Percentiles rank a stretch among this genome's conserved stretches.
Evolutionary conservation across 805 yeast genomes (phyloP).

Genomic region (Jamesozyma jinghongensis): DNA sequence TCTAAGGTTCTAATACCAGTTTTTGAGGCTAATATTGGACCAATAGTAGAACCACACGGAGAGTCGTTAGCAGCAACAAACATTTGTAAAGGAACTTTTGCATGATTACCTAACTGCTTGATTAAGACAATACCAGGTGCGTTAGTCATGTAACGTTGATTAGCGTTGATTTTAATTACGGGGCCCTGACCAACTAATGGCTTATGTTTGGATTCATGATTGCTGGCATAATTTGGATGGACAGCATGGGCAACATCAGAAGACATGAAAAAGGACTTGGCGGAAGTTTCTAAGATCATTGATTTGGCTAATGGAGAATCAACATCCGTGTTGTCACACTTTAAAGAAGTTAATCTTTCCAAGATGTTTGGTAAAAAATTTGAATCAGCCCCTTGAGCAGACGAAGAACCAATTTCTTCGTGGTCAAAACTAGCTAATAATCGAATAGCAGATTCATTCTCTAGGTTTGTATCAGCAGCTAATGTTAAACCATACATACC

Average conservation of each 20-base stretch:
- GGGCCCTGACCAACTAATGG: conserved; percentile 87
- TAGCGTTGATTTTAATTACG: conserved; percentile 86
- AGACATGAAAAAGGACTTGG: conserved; percentile 79
- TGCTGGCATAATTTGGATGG: conserved; percentile 79
- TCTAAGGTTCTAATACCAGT: conserved; percentile 83
- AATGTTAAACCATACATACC: conserved; percentile 64
- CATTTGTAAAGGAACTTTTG: conserved; percentile 74
- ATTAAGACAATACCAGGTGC: conserved; percentile 78
- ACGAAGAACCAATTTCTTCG: conserved; percentile 88
- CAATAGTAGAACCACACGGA: conserved; percentile 94
- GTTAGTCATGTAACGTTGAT: conserved; percentile 91
- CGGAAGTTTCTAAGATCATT: conserved; percentile 44
- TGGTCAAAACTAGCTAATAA: conserved; percentile 84
- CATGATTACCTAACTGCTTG: conserved; percentile 57
- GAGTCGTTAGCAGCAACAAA: conserved; percentile 91
- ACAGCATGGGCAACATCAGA: conserved; percentile 97
- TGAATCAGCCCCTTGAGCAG: conserved; percentile 96
- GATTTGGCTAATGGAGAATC: conserved; percentile 27
- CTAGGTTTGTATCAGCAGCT: conserved; percentile 37
- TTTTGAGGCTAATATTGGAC: conserved; percentile 83
- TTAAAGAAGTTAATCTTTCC: conserved; percentile 50
- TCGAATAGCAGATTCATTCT: conserved; percentile 49
- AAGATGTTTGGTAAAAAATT: conserved; percentile 76
- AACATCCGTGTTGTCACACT: conserved; percentile 32
- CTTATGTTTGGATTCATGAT: conserved; percentile 68